Evolutionary conservation across 345 rosid species (phyloP), one percentile per base, ranked within the genome.

Genomic region (Raphanus raphanistrum): DNA sequence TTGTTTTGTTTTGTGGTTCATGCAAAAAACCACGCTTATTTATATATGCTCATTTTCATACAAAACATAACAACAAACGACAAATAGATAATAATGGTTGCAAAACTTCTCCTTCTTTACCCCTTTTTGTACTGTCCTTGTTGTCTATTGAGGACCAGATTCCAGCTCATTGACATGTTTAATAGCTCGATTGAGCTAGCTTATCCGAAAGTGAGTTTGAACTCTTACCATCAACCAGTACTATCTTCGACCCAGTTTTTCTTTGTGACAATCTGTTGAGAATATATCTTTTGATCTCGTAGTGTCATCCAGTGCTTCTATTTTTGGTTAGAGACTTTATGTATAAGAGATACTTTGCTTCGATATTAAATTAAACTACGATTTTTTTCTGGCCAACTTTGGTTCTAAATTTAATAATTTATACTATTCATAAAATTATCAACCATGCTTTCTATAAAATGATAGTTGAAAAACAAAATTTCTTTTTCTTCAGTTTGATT

Each of bases 91-190:
- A 1, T 73, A 32, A 29, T 1, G n/a, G 7, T 25, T 63, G 27
- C 35, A 52, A 26, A 73, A 29, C 32, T 73, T 63, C 15, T 73
- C 50, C 68, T 57, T 73, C 54, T 48, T 48, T 48, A 43, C 6
- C 54, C 54, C 16, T 0, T 48, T 48, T 48, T 48, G 54, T 13
- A n/a, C 13, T 48, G 54, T 48, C 54, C 54, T 48, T 48, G 54
- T 48, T 48, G 54, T 48, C 54, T 48, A 48, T 48, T 4, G 54
- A 48, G 54, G 54, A 48, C 54, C 70, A 52, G 33, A 31, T 52
- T 32, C 63, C 70, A 73, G 70, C 70, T 64, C 77, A 74, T 64
- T 74, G 63, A 52, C 64, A 74, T 45, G 54, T 74, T 64, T 11
- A 21, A 36, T 74, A 64, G 71, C 63, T 73, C 57, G 55, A 66